Evolutionary conservation across 1,284 basidiomycete genomes (phyloP).

Genomic region (Trichosporon asahii): DNA sequence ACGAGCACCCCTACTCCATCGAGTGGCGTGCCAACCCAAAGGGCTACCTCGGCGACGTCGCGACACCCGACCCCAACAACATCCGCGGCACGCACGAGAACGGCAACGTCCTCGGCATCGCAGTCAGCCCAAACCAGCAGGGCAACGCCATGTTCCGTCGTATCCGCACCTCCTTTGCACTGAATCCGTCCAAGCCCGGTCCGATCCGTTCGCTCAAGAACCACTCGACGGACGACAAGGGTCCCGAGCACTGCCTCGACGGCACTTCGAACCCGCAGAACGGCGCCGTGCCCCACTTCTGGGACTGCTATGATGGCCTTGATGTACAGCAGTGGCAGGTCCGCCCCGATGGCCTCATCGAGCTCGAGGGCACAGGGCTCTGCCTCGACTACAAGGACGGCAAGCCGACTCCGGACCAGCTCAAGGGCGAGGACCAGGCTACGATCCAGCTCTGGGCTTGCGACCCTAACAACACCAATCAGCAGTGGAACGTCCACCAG

Average conservation of each 20-base stretch:
- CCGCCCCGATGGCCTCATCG: not conserved
- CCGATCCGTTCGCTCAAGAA: not conserved
- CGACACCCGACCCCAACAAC: not conserved
- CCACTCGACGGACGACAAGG: not conserved
- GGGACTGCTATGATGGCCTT: not conserved
- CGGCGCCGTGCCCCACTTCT: not conserved
- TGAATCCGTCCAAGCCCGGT: not conserved
- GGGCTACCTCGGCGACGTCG: not conserved
- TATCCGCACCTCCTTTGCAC: not conserved
- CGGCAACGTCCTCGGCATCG: not conserved
- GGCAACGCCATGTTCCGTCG: not conserved
- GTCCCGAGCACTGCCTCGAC: not conserved
- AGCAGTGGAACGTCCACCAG: not conserved
- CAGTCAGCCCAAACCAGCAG: not conserved
- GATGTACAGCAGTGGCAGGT: not conserved
- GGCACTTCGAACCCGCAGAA: not conserved
- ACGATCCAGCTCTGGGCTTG: not conserved
- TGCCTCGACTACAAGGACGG: conserved; percentile 2
- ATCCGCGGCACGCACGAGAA: not conserved
- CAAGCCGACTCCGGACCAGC: not conserved
- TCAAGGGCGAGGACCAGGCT: not conserved
- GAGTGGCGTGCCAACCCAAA: not conserved
- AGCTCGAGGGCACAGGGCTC: not conserved
- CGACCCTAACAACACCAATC: not conserved
- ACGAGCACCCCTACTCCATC: not conserved